These are phyloP conservation scores for Rhizophagus clarus DNA, from an alignment of 192 early-diverging fungal genomes.

Conservation along the genomic window DNA sequence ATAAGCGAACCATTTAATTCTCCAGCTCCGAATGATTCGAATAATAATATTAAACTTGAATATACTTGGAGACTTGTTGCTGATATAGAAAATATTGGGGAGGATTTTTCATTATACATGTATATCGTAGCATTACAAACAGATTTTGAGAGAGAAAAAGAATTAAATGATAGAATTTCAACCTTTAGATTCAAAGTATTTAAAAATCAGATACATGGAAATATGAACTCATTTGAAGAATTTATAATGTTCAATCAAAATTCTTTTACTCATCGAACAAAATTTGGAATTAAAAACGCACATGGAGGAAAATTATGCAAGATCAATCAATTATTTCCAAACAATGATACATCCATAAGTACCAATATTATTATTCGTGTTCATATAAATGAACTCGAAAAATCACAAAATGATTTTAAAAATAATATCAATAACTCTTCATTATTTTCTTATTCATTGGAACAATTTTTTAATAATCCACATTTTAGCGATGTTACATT, in stretches of 20 bases:
- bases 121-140: not conserved
- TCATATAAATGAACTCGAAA: too few species aligned
- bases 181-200: not conserved
- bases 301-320: not conserved
- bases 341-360: not conserved
- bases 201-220: not conserved
- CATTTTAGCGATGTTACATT: slow-evolving; percentile 3
- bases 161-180: not conserved
- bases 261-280: not conserved
- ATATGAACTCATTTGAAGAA: not conserved
- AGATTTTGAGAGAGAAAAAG: not conserved
- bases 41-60: not conserved
- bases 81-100: not conserved
- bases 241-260: not conserved
- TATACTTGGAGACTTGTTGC: not conserved
- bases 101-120: not conserved
- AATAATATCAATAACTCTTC: not conserved
- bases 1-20: not conserved
- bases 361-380: not conserved
- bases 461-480: slow-evolving; percentile 6
- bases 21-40: not conserved
- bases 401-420: too few species aligned
- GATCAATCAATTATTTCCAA: not conserved
- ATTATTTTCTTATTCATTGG: not conserved
- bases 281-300: not conserved